These are phyloP conservation scores for Boletellus sp. DNA, from an alignment of 768 basidiomycete species.

Conservation along the genomic window DNA sequence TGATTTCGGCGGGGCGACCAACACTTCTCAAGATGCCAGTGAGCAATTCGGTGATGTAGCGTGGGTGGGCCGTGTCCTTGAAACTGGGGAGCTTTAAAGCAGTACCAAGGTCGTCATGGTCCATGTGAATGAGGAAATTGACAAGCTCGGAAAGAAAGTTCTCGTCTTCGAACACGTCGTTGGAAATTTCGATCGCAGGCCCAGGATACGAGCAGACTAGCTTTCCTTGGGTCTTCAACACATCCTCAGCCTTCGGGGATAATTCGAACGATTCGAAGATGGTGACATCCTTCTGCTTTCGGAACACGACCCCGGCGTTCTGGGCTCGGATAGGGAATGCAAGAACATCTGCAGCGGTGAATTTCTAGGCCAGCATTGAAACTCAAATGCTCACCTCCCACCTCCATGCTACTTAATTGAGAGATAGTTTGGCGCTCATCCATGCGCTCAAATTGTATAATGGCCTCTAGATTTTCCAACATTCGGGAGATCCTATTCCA, in stretches of 20 bases:
- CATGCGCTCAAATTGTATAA: neutral
- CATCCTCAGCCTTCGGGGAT: slow-evolving; percentile 30
- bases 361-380: neutral
- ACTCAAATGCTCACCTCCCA: neutral
- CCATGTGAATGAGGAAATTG: slow-evolving; percentile 37
- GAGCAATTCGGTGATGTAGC: slow-evolving; percentile 43
- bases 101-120: slow-evolving; percentile 32
- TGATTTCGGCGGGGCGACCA: slow-evolving; percentile 10
- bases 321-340: slow-evolving; percentile 40
- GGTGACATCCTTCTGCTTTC: slow-evolving; percentile 15
- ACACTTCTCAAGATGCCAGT: too few relatives aligned
- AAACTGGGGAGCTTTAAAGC: slow-evolving; percentile 20
- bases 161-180: slow-evolving; percentile 6
- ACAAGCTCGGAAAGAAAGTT: too few relatives aligned
- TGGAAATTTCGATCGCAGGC: slow-evolving; percentile 37
- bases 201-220: slow-evolving; percentile 43
- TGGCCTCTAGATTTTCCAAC: neutral
- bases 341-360: slow-evolving; percentile 31
- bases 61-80: slow-evolving; percentile 30
- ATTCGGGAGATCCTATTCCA: neutral
- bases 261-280: slow-evolving; percentile 36
- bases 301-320: slow-evolving; percentile 44
- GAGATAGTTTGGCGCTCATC: neutral
- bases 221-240: slow-evolving; percentile 39
- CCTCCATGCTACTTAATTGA: neutral